A percentile compares a stretch with the other conserved stretches of the same genome.
These are phyloP conservation scores for Chrysosporium keratinophilum DNA, from an alignment of 2,329 filamentous ascomycete genomes.

Conservation along the genomic window DNA sequence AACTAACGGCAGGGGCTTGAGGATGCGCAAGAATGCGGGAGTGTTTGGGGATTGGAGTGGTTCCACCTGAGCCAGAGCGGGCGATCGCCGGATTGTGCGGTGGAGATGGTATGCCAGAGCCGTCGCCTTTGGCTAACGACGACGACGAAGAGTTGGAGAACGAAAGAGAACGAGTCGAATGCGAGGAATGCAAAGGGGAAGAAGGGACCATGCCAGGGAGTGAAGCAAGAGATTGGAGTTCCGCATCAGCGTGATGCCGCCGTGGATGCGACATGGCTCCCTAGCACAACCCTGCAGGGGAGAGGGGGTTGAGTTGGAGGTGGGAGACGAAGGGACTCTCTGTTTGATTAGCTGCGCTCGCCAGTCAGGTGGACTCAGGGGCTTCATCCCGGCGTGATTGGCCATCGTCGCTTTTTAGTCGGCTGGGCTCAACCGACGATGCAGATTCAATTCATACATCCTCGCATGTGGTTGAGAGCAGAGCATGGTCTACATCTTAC, in stretches of 20 bases:
- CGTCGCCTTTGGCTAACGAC: not conserved
- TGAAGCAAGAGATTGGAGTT: conserved; percentile 7
- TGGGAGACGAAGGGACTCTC: not conserved
- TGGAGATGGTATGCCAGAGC: not conserved
- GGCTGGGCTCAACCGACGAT: not conserved
- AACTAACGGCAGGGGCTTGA: not conserved
- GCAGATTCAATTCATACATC: too few relatives aligned
- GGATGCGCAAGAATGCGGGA: not conserved
- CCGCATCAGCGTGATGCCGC: conserved; percentile 8
- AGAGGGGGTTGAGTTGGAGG: not conserved
- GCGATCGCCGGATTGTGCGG: not conserved
- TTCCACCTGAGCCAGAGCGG: conserved; percentile 2
- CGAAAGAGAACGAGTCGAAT: not conserved
- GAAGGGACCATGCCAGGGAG: conserved; percentile 6
- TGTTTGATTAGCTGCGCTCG: not conserved
- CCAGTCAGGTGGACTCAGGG: too few relatives aligned
- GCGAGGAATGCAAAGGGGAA: not conserved
- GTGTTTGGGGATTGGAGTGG: not conserved
- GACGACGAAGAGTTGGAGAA: not conserved
- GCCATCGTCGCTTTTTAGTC: not conserved
- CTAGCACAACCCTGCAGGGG: conserved; percentile 8
- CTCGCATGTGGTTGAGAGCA: too few relatives aligned
- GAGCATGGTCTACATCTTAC: too few relatives aligned
- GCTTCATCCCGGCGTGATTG: not conserved
- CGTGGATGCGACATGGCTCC: conserved; percentile 13